A percentile compares a stretch with the other conserved stretches of the same genome.
phyloP scores from a whole-genome alignment of 345 rosid species.

The Brassica nigra region DNA sequence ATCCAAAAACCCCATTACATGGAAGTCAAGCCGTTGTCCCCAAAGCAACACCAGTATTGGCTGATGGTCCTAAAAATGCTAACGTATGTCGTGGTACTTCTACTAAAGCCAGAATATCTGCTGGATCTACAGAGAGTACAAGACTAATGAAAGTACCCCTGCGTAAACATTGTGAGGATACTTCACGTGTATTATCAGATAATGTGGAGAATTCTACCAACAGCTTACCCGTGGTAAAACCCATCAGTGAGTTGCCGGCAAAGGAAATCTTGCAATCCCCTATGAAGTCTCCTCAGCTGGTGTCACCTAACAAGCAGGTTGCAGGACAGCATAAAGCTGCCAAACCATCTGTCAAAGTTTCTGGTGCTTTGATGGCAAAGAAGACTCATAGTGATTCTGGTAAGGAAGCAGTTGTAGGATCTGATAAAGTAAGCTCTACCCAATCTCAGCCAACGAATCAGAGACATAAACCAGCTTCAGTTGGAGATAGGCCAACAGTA shows the following conservation, averaged over 20 bases:
- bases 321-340: slow-evolving; percentile 50
- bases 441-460: slow-evolving; percentile 53
- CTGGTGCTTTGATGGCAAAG: slow-evolving; percentile 47
- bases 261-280: slow-evolving; percentile 56
- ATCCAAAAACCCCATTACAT: slow-evolving; percentile 90
- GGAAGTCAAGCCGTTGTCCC: slow-evolving; percentile 50
- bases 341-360: slow-evolving; percentile 49
- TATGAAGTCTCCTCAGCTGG: slow-evolving; percentile 53
- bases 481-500: slow-evolving; percentile 58
- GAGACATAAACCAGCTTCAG: slow-evolving; percentile 51
- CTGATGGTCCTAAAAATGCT: slow-evolving; percentile 43
- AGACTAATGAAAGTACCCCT: slow-evolving; percentile 43
- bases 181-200: slow-evolving; percentile 38
- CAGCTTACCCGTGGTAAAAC: slow-evolving; percentile 43
- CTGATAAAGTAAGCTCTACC: slow-evolving; percentile 45
- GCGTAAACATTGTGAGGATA: slow-evolving; percentile 42
- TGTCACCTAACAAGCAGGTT: slow-evolving; percentile 40
- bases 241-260: slow-evolving; percentile 45
- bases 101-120: slow-evolving; percentile 37
- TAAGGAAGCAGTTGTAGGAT: slow-evolving; percentile 46
- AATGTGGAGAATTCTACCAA: slow-evolving; percentile 43
- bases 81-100: slow-evolving; percentile 37
- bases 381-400: slow-evolving; percentile 52
- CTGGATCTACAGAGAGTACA: slow-evolving; percentile 45
- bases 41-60: slow-evolving; percentile 38